Evolutionary conservation across 305 asterid genomes (phyloP).

Genomic region (Salvia sclarea): DNA sequence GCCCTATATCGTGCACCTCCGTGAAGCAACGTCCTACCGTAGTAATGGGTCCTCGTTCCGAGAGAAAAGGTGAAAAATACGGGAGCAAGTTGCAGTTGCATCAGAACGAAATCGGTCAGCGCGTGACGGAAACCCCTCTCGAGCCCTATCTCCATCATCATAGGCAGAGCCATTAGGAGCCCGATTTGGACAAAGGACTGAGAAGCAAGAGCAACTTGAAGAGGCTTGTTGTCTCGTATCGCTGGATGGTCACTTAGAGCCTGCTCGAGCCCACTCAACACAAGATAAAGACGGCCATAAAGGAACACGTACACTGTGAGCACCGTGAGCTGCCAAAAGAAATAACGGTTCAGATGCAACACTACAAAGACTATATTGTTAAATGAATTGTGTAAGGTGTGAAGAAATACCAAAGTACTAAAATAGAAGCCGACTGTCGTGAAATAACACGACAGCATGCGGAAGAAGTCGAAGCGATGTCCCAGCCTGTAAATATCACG

Average conservation of each 20-base stretch:
- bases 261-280: slow-evolving; percentile 88
- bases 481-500: slow-evolving; percentile 96
- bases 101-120: slow-evolving; percentile 78
- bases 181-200: slow-evolving; percentile 96
- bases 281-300: slow-evolving; percentile 95
- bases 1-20: slow-evolving; percentile 94
- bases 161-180: slow-evolving; percentile 91
- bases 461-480: slow-evolving; percentile 96
- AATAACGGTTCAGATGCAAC: slow-evolving; percentile 26
- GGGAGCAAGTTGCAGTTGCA: slow-evolving; percentile 96
- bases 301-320: slow-evolving; percentile 84
- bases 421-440: slow-evolving; percentile 95
- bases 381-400: slow-evolving; percentile 16
- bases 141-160: slow-evolving; percentile 99
- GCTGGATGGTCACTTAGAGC: slow-evolving; percentile 74
- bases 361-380: slow-evolving; percentile 10
- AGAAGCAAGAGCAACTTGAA: slow-evolving; percentile 99
- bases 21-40: slow-evolving; percentile 89
- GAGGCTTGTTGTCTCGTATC: slow-evolving; percentile 83
- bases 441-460: slow-evolving; percentile 89
- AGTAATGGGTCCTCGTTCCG: slow-evolving; percentile 92
- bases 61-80: slow-evolving; percentile 95
- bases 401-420: slow-evolving; percentile 71
- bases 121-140: slow-evolving; percentile 92
- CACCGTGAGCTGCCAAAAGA: slow-evolving; percentile 76